Evolutionary conservation across 768 basidiomycete genomes (phyloP).

Genomic region (Lactarius vividus): DNA sequence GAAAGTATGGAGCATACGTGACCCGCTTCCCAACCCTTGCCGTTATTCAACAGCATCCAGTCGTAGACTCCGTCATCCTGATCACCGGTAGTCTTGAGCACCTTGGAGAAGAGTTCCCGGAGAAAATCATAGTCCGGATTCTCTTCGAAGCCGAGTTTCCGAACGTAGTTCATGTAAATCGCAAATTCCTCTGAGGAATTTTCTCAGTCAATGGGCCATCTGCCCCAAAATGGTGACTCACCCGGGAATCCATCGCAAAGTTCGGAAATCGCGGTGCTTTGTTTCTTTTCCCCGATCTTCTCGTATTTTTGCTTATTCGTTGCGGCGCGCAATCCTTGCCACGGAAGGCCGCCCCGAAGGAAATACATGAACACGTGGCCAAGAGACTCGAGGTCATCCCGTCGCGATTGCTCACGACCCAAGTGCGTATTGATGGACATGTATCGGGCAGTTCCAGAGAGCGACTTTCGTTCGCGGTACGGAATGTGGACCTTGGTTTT

Average conservation of each 20-base stretch:
- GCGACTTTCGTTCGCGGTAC: constrained; percentile 96
- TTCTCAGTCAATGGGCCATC: constrained; percentile 5
- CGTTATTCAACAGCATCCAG: constrained; percentile 93
- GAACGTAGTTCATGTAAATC: constrained; percentile 99
- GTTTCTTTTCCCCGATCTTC: constrained; percentile 99
- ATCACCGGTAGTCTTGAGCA: constrained; percentile 84
- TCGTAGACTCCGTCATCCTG: constrained; percentile 91
- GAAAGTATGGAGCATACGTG: constrained; percentile 51
- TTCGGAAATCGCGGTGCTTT: constrained; percentile 87
- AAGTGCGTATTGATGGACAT: constrained; percentile 99
- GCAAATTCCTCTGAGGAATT: constrained; percentile 81
- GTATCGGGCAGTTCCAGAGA: constrained; percentile 96
- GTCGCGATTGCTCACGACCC: constrained; percentile 89
- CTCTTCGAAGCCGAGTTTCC: constrained; percentile 97
- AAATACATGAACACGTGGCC: constrained; percentile 99
- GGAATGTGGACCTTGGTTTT: constrained; percentile 98
- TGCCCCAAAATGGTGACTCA: constrained; percentile 38
- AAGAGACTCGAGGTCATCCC: constrained; percentile 94
- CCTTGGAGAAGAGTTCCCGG: constrained; percentile 89
- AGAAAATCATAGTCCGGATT: constrained; percentile 97
- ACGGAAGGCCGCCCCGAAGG: constrained; percentile 90
- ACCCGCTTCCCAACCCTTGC: constrained; percentile 94
- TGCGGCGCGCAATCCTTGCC: constrained; percentile 96
- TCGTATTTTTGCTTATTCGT: constrained; percentile 99
- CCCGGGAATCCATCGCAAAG: constrained; percentile 97